Percentiles rank a stretch among this genome's conserved stretches.
phyloP scores from a whole-genome alignment of 2,329 filamentous ascomycete species.

The Penicillium sp. region DNA sequence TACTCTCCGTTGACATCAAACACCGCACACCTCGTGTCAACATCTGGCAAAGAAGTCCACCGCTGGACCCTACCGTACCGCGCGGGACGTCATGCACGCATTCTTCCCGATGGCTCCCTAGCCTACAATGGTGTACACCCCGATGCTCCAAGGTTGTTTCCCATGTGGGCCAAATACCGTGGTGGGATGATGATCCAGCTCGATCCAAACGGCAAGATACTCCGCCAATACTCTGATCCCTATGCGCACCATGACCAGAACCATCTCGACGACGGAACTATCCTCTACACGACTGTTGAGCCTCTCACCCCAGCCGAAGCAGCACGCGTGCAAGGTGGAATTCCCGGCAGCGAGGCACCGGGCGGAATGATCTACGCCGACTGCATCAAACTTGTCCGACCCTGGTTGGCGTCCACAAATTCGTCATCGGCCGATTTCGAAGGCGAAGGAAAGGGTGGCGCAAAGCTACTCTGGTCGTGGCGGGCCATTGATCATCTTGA shows the following conservation, averaged over 20 bases:
- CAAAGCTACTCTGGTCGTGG: slow-evolving; percentile 46
- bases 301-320: slow-evolving; percentile 38
- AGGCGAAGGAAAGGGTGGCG: slow-evolving; percentile 21
- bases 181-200: slow-evolving; percentile 48
- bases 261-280: slow-evolving; percentile 43
- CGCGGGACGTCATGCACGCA: slow-evolving; percentile 45
- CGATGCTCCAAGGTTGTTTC: slow-evolving; percentile 39
- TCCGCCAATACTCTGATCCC: slow-evolving; percentile 43
- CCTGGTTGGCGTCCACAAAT: slow-evolving; percentile 14
- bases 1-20: slow-evolving; percentile 44
- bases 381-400: slow-evolving; percentile 45
- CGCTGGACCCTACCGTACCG: slow-evolving; percentile 44
- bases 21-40: slow-evolving; percentile 42
- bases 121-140: slow-evolving; percentile 47
- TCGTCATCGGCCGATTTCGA: slow-evolving; percentile 25
- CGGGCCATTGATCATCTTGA: slow-evolving; percentile 44
- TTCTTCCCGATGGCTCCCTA: slow-evolving; percentile 46
- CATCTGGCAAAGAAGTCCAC: slow-evolving; percentile 44
- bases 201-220: slow-evolving; percentile 36
- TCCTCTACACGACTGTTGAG: slow-evolving; percentile 47
- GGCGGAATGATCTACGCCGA: slow-evolving; percentile 34
- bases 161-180: slow-evolving; percentile 48
- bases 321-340: slow-evolving; percentile 40
- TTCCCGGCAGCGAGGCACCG: slow-evolving; percentile 38
- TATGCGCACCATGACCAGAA: slow-evolving; percentile 49